Evolutionary conservation across 768 basidiomycete genomes (phyloP).

Genomic region (Clitopilus passeckerianus): DNA sequence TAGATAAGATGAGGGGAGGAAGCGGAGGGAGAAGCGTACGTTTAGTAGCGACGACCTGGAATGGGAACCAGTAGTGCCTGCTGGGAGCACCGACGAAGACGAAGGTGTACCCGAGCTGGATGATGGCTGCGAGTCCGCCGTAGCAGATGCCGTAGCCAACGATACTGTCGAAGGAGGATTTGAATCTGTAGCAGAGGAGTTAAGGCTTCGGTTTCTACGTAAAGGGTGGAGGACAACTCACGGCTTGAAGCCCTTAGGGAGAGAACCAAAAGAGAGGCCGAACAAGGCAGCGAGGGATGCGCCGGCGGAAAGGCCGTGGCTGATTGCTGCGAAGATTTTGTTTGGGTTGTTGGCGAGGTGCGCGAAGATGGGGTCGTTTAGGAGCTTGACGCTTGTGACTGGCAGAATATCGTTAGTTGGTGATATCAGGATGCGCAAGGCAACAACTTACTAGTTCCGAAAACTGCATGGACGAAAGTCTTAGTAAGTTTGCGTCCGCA

Average conservation of each 20-base stretch:
- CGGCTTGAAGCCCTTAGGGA: conserved; percentile 8
- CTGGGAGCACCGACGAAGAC: conserved; percentile 9
- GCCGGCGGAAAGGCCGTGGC: conserved; percentile 6
- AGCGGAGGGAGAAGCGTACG: not conserved
- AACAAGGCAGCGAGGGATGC: conserved; percentile 5
- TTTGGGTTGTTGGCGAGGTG: conserved; percentile 6
- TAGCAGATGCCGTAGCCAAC: conserved; percentile 9
- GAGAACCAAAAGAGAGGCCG: conserved; percentile 1
- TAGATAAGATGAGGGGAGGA: not conserved
- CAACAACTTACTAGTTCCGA: conserved; percentile 8
- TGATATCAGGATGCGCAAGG: not conserved
- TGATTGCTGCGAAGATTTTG: conserved; percentile 7
- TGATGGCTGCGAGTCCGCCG: conserved; percentile 5
- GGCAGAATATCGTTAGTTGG: not conserved
- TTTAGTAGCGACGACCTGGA: conserved; percentile 9
- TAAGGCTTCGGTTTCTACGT: not conserved
- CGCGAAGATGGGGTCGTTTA: conserved; percentile 4
- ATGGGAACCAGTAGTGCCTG: conserved; percentile 13
- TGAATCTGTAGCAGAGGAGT: not conserved
- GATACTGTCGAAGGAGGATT: conserved; percentile 7
- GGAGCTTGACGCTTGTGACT: conserved; percentile 4
- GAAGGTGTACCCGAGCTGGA: conserved; percentile 11
- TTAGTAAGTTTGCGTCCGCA: not conserved
- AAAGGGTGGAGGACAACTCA: not conserved
- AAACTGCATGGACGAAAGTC: not conserved